Conservation (phyloP, 305 asterid genomes). For the Salvia sclarea region DNA sequence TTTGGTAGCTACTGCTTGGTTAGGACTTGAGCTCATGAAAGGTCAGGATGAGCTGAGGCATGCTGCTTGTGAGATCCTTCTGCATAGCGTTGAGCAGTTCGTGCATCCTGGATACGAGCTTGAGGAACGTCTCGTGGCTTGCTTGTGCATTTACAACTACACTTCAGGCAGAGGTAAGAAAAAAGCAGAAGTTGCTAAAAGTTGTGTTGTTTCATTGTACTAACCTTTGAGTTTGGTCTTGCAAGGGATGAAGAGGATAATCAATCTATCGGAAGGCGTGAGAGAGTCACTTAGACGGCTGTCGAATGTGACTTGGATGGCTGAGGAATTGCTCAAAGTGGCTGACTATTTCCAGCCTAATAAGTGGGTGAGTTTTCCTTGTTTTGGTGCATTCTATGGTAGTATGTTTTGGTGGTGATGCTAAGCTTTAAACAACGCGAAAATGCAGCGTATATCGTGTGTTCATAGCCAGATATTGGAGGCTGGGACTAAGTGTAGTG, state of each 20-base stretch:
- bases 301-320: slow-evolving; percentile 90
- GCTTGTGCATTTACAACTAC: slow-evolving; percentile 80
- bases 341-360: slow-evolving; percentile 93
- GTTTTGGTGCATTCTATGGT: background rate
- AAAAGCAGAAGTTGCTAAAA: background rate
- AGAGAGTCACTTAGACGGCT: slow-evolving; percentile 88
- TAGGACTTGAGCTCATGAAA: slow-evolving; percentile 79
- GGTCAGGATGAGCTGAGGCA: slow-evolving; percentile 67
- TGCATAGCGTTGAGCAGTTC: slow-evolving; percentile 62
- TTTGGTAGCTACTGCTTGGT: slow-evolving; percentile 70
- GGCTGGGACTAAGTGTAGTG: slow-evolving; percentile 55
- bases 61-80: slow-evolving; percentile 69
- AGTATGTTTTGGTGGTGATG: background rate
- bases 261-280: slow-evolving; percentile 79
- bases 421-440: slow-evolving; percentile 19
- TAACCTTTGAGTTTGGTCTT: slow-evolving; percentile 6
- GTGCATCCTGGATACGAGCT: slow-evolving; percentile 91
- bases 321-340: slow-evolving; percentile 86
- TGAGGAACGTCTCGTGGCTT: slow-evolving; percentile 88
- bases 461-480: slow-evolving; percentile 86
- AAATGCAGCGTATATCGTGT: slow-evolving; percentile 91
- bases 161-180: slow-evolving; percentile 75
- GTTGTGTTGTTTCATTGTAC: background rate
- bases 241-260: slow-evolving; percentile 86
- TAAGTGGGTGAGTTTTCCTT: slow-evolving; percentile 73